phyloP scores from a whole-genome alignment of 2,329 filamentous ascomycete genomes.

The Curvularia spicifera region DNA sequence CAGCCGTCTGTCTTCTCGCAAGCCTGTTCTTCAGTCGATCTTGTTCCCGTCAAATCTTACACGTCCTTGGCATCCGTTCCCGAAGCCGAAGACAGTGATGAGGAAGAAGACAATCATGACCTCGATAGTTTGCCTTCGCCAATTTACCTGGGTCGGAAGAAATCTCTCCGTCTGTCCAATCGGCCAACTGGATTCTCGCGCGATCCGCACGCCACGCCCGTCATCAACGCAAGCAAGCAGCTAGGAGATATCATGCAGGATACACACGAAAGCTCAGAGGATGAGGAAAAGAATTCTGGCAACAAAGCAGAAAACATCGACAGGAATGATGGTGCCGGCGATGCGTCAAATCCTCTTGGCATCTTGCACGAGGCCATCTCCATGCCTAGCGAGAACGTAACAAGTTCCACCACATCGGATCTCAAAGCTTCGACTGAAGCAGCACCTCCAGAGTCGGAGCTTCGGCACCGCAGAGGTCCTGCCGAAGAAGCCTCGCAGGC shows the following conservation, averaged over 20 bases:
- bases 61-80: constrained; percentile 38
- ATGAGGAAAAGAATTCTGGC: constrained; percentile 14
- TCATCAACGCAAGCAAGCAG: constrained; percentile 23
- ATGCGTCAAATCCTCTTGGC: constrained; percentile 14
- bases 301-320: constrained; percentile 23
- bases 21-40: constrained; percentile 42
- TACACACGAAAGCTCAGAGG: constrained; percentile 4
- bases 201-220: constrained; percentile 24
- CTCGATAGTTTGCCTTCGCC: constrained; percentile 32
- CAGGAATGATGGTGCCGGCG: constrained; percentile 27
- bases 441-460: constrained; percentile 14
- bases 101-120: constrained; percentile 21
- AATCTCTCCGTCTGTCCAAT: constrained; percentile 7
- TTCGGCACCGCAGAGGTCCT: constrained; percentile 24
- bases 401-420: constrained; percentile 25
- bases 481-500: constrained; percentile 9
- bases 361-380: constrained; percentile 22
- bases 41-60: constrained; percentile 34
- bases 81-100: constrained; percentile 30
- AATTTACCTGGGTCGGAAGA: constrained; percentile 20
- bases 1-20: constrained; percentile 34
- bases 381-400: constrained; percentile 19
- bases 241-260: constrained; percentile 16
- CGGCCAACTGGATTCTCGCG: constrained; percentile 11
- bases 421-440: constrained; percentile 4